Conservation (phyloP, 139 green algal genomes). For the Pleodorina starrii region DNA sequence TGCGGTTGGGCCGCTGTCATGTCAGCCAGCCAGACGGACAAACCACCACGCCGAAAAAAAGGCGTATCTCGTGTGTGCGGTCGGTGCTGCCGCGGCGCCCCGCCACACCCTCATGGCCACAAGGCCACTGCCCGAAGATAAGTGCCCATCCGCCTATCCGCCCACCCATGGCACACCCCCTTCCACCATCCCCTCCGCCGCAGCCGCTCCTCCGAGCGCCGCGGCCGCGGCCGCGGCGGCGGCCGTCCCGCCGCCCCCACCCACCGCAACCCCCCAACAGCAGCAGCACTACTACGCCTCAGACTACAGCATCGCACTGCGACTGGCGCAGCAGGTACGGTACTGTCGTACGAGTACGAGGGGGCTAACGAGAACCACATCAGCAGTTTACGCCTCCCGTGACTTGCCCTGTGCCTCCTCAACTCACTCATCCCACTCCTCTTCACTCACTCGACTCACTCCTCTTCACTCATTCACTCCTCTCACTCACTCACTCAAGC, state of each 20-base stretch:
- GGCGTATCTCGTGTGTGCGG: too few relatives aligned
- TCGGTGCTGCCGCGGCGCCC: too few relatives aligned
- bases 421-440: neutral
- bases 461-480: neutral
- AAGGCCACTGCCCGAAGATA: neutral
- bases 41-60: too few relatives aligned
- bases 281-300: neutral
- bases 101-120: too few relatives aligned
- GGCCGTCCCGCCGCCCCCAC: too few relatives aligned
- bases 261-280: too few relatives aligned
- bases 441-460: neutral
- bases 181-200: neutral
- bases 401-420: neutral
- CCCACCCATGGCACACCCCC: too few relatives aligned
- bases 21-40: too few relatives aligned
- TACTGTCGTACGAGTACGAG: too few relatives aligned
- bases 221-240: too few relatives aligned
- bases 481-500: neutral
- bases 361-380: too few relatives aligned
- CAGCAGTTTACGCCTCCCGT: neutral
- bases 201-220: neutral
- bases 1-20: too few relatives aligned
- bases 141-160: neutral
- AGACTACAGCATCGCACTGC: conserved; percentile 10
- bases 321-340: conserved; percentile 31